Evolutionary conservation across 768 basidiomycete genomes (phyloP), one percentile per base, ranked within the genome.

Genomic region (Boletellus emodensis): DNA sequence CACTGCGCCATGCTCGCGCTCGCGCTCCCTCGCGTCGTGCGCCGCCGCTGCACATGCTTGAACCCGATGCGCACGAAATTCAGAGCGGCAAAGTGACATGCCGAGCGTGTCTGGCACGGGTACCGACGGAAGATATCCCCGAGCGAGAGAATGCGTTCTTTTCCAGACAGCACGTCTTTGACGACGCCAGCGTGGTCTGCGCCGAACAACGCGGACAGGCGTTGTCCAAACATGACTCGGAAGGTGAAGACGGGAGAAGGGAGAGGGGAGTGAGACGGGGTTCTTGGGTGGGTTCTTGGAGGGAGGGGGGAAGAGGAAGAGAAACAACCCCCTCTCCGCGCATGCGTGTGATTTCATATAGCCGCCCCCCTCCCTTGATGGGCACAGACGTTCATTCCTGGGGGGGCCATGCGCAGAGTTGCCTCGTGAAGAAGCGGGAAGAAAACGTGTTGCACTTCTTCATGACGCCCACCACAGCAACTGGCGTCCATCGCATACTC

Each of bases 71-170:
- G 72, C 12, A 75, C 80, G 48, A 82, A 84, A 55, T 84, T 85
- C 56, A 86, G 57, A 3, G 80, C 79, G 9, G 84, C 82, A 40
- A 87, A 71, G 12, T 82, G 82, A 53, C 83, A 85, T 3, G 81
- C 72, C 13, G 82, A 75, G 9, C 44, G 47, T 22, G 56, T 57
- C 34, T 37, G 50, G 33, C 72, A 69, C 35, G 65, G 61, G 38
- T 81, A 81, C 38, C 80, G 77, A 41, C 79, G 75, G 15, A 73
- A 67, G 14, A 26, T 26, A 26, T 79, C 75, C 6, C 55, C 59
- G 53, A 77, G 70, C 3, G 75, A 76, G 41, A 78, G 66, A 33
- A 82, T 69, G 36, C 68, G 61, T 47, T 72, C 71, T 49, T 70
- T 68, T 17, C 70, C 71, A 8, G 64, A 51, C 2, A 64, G 55